Evolutionary conservation across 2,329 filamentous ascomycete genomes (phyloP), one percentile per base, ranked within the genome.

Genomic region (Cercospora citrullina): DNA sequence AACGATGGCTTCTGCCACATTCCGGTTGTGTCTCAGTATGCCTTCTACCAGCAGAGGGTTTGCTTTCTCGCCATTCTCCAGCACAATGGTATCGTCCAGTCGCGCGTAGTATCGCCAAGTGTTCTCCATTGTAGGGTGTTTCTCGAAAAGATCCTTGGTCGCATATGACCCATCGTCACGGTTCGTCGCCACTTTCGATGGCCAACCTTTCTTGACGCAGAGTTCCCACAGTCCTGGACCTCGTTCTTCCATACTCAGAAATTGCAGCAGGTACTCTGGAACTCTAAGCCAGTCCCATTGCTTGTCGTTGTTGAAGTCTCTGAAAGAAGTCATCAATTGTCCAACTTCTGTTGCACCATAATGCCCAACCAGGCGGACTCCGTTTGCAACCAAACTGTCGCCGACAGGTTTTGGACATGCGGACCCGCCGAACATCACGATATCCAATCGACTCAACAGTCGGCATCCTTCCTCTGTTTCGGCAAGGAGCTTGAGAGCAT

Each of bases 401-500:
- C 78, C 78, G 1, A 79, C 73, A 31, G 75, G 73, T 53, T 79
- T 76, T 1, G 78, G 78, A 64, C 77, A 79, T 21, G 74, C 73
- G 42, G 73, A 75, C 2, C 78, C 78, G 30, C 71, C 77, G 58
- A 75, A 79, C 30, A 78, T 71, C 1, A 79, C 77, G 26, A 78
- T 65, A 12, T 75, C 72, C 7, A 74, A 68, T 21, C 65, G 68
- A 4, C 74, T 74, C 14, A 79, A 68, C 14, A 71, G 68, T 23
- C 71, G 62, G 16, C 78, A 72, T 26, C 88, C 89, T 18, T 84
- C 81, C 0, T 85, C 79, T 0, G 83, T 83, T 73, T 91, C 89
- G 0, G 84, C 84, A 1, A 91, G 80, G 0, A 91, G 78, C 72
- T 90, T 90, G 18, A 91, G 76, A 0, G 86, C 84, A 70, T 90